Evolutionary conservation across 1,284 basidiomycete species (phyloP).

Genomic region (Tilletia setariae): DNA sequence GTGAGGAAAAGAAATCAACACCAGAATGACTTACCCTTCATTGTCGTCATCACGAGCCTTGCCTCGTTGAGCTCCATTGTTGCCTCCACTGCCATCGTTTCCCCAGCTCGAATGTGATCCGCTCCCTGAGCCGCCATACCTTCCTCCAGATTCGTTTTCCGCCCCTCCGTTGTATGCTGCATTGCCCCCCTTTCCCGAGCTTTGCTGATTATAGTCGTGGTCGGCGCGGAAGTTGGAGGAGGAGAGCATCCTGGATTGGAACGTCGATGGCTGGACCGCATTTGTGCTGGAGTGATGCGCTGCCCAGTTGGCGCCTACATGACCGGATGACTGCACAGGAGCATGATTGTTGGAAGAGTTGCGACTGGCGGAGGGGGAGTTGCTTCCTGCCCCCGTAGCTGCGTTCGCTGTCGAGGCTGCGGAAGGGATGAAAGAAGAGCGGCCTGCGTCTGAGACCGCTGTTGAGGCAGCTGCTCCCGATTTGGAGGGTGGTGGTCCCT

Average conservation of each 20-base stretch:
- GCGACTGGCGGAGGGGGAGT: not conserved
- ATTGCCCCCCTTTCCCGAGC: not conserved
- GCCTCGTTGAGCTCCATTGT: not conserved
- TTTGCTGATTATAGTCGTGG: not conserved
- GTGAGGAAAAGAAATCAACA: not conserved
- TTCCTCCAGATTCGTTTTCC: too few species aligned
- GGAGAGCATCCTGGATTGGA: conserved; percentile 6
- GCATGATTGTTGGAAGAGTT: not conserved
- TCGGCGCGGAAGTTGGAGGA: not conserved
- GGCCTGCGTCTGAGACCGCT: not conserved
- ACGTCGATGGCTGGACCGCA: conserved; percentile 25
- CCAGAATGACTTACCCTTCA: conserved; percentile 52
- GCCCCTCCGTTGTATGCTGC: not conserved
- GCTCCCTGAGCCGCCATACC: not conserved
- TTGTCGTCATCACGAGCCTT: conserved; percentile 54
- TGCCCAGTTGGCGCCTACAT: conserved; percentile 23
- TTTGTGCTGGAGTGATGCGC: conserved; percentile 24
- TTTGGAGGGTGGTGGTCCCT: not conserved
- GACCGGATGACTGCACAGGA: conserved; percentile 28
- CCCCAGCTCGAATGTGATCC: not conserved
- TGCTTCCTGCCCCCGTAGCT: not conserved
- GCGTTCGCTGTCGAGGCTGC: not conserved
- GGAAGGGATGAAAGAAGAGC: conserved; percentile 18
- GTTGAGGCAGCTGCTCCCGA: conserved; percentile 4
- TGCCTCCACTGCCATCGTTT: not conserved